These are phyloP conservation scores for Penicillium odoratum DNA, from an alignment of 495 filamentous ascomycete species.

Conservation along the genomic window DNA sequence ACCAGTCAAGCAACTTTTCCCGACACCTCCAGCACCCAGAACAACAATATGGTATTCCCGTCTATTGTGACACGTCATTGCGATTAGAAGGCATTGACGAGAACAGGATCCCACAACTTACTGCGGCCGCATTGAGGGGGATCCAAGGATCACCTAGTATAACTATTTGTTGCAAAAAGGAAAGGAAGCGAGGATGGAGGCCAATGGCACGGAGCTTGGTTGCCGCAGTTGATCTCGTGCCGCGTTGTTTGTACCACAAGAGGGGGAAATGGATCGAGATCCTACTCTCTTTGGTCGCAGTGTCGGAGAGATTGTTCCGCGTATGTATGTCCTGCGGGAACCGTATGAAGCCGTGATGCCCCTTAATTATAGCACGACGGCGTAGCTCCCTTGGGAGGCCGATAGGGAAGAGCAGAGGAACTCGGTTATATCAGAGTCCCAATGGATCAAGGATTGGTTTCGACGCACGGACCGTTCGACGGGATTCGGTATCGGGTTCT, in stretches of 20 bases:
- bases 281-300: not conserved
- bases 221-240: conserved; percentile 8
- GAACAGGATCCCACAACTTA: conserved; percentile 32
- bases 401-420: conserved; percentile 32
- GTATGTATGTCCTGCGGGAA: not conserved
- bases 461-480: conserved; percentile 20
- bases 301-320: not conserved
- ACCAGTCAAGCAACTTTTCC: conserved; percentile 98
- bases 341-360: not conserved
- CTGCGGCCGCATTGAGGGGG: conserved; percentile 53
- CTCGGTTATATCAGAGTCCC: conserved; percentile 43
- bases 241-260: conserved; percentile 17
- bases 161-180: not conserved
- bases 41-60: conserved; percentile 93
- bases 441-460: conserved; percentile 11
- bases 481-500: conserved; percentile 11
- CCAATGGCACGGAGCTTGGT: conserved; percentile 4
- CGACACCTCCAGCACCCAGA: conserved; percentile 90
- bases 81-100: conserved; percentile 27
- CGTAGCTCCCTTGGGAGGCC: conserved; percentile 23
- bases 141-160: not conserved
- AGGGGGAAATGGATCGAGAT: conserved; percentile 7
- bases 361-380: conserved; percentile 13
- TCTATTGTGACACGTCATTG: conserved; percentile 36
- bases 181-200: not conserved